Conservation (phyloP, 2,329 filamentous ascomycete genomes). For the Paracoccidioides brasiliensis region DNA sequence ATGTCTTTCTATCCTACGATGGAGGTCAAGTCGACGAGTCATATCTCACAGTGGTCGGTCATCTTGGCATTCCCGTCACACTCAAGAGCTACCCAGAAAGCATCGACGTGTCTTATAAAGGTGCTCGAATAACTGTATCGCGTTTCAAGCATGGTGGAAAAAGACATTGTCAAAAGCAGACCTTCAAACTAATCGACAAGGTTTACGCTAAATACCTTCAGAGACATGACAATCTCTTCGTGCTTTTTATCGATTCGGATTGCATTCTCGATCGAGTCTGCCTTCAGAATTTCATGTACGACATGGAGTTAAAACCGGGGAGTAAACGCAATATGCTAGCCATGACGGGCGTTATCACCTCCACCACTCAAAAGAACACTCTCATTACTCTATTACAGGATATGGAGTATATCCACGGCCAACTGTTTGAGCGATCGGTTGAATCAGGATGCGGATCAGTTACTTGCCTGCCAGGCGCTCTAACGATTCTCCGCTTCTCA, state of each 20-base stretch:
- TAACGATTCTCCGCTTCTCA: conserved; percentile 91
- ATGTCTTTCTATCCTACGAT: conserved; percentile 92
- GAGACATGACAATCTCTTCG: conserved; percentile 81
- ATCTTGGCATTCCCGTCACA: conserved; percentile 66
- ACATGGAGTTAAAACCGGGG: conserved; percentile 94
- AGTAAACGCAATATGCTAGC: conserved; percentile 87
- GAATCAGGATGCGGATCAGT: conserved; percentile 90
- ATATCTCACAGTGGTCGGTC: conserved; percentile 74
- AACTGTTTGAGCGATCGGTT: conserved; percentile 88
- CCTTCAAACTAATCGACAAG: conserved; percentile 84
- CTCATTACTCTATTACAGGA: conserved; percentile 88
- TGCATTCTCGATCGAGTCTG: conserved; percentile 86
- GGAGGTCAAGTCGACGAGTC: conserved; percentile 79
- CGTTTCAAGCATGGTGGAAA: conserved; percentile 90
- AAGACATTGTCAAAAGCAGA: conserved; percentile 82
- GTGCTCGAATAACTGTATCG: conserved; percentile 76
- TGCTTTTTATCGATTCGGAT: conserved; percentile 94
- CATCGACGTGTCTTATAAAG: conserved; percentile 77
- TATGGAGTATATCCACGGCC: conserved; percentile 96
- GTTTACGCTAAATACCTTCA: conserved; percentile 80
- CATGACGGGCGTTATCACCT: conserved; percentile 95
- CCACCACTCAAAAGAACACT: conserved; percentile 76
- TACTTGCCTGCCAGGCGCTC: conserved; percentile 85
- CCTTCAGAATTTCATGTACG: conserved; percentile 94
- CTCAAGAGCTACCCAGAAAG: conserved; percentile 71